Evolutionary conservation across 805 yeast genomes (phyloP), one percentile per base, ranked within the genome.

Genomic region (Candida maesae): DNA sequence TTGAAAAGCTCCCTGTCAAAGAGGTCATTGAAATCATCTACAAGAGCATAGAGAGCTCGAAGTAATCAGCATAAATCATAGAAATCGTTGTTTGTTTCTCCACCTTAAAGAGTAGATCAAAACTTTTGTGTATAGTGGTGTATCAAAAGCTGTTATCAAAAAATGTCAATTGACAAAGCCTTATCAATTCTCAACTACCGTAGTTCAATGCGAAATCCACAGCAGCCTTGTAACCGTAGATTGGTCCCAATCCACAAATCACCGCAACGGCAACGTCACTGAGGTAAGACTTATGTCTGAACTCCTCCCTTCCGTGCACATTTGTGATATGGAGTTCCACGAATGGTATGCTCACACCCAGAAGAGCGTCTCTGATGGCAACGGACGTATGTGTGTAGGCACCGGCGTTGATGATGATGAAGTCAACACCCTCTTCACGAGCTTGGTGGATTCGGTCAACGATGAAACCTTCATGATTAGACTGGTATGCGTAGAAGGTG

Each of bases 371-470:
- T 42, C 78, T 65, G 11, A 73, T 61, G 2, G 73, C 78, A 17
- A 73, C 68, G 1, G 76, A 70, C 1, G 77, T 73, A 46, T 73
- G 78, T 2, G 77, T 73, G 50, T 69, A 72, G 9, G 78, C 78
- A 35, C 77, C 77, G 11, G 77, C 77, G 47, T 73, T 73, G 36
- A 73, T 71, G 28, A 73, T 63, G 33, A 73, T 68, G 49, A 71
- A 72, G 28, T 72, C 68, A 6, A 56, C 48, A 16, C 53, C 56
- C 26, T 56, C 49, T 15, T 44, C 44, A 48, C 63, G 66, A 9
- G 77, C 76, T 47, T 67, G 60, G 46, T 73, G 78, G 32, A 73
- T 71, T 31, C 74, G 53, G 46, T 73, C 76, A 26, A 73, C 60
- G 19, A 73, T 57, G 29, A 61, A 63, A 19, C 78, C 78, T 53